Conservation (phyloP, 2,329 filamentous ascomycete species). For the Monosporascus sp. region DNA sequence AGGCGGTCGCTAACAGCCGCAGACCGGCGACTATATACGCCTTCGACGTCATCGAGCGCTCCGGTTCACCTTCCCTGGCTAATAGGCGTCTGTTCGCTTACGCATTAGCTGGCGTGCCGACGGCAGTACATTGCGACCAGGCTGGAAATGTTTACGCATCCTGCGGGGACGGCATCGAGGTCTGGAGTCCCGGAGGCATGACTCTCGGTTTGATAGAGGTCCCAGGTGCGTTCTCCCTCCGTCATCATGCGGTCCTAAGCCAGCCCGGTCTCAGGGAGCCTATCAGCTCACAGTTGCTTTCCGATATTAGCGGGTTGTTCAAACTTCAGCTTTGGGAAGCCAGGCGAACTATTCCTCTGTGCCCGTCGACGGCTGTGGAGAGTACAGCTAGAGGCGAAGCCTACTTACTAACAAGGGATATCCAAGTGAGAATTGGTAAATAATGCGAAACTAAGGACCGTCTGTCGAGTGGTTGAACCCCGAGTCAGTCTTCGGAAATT, state of each 20-base stretch:
- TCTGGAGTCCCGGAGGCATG: conserved; percentile 39
- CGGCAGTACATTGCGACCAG: conserved; percentile 35
- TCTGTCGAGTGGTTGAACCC: neutral
- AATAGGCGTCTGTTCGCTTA: conserved; percentile 50
- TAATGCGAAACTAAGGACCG: neutral
- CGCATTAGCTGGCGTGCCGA: conserved; percentile 39
- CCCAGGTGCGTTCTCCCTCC: conserved; percentile 21
- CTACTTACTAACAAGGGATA: neutral
- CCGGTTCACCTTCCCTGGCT: conserved; percentile 34
- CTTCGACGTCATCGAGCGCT: conserved; percentile 37
- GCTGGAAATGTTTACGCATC: conserved; percentile 42
- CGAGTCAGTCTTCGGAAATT: too few species aligned
- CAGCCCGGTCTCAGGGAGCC: neutral
- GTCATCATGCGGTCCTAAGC: neutral
- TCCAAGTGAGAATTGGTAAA: too few species aligned
- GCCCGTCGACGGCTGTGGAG: conserved; percentile 42
- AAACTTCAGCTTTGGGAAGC: conserved; percentile 38
- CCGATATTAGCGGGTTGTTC: conserved; percentile 32
- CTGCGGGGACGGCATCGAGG: conserved; percentile 44
- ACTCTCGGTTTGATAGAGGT: conserved; percentile 38
- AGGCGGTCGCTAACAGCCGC: neutral
- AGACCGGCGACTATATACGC: conserved; percentile 39
- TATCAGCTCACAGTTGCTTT: neutral
- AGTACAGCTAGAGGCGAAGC: conserved; percentile 25
- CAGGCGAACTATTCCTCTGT: conserved; percentile 41